Conservation (phyloP, 768 basidiomycete species). For the Serendipita indica region DNA sequence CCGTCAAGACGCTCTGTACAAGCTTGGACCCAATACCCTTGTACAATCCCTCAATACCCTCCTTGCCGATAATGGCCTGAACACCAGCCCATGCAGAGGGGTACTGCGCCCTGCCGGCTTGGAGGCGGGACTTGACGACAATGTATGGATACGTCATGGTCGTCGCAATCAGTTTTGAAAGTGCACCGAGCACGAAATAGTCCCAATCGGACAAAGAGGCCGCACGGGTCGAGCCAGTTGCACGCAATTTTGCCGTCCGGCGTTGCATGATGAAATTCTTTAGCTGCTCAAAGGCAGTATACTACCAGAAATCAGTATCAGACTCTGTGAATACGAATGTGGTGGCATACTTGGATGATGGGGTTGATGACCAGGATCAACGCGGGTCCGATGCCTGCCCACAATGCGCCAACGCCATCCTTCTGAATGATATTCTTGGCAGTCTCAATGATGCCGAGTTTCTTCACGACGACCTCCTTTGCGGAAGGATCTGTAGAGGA, state of each 20-base stretch:
- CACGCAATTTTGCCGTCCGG: conserved; percentile 39
- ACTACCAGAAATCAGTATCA: too few relatives aligned
- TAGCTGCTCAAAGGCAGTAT: conserved; percentile 90
- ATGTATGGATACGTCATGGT: conserved; percentile 60
- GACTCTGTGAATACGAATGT: neutral
- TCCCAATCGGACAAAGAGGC: conserved; percentile 62
- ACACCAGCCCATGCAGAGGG: conserved; percentile 64
- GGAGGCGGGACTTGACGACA: conserved; percentile 65
- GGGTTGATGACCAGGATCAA: conserved; percentile 88
- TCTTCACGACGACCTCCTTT: conserved; percentile 26
- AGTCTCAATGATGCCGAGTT: conserved; percentile 50
- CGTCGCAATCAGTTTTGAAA: conserved; percentile 54
- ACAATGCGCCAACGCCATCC: conserved; percentile 71
- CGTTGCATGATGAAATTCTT: conserved; percentile 66
- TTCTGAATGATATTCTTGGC: conserved; percentile 52
- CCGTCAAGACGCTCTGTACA: conserved; percentile 80
- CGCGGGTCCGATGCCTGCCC: conserved; percentile 89
- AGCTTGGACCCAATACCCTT: conserved; percentile 80
- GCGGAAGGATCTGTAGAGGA: conserved; percentile 20
- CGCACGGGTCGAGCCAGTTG: conserved; percentile 29
- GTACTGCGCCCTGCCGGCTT: conserved; percentile 63
- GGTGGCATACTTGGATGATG: conserved; percentile 41
- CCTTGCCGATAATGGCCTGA: conserved; percentile 59
- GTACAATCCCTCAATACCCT: conserved; percentile 74
- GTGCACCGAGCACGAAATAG: conserved; percentile 86